A percentile compares a stretch with the other conserved stretches of the same genome.
Evolutionary conservation across 106 monocot species (phyloP).

Genomic region (Allium fistulosum): DNA sequence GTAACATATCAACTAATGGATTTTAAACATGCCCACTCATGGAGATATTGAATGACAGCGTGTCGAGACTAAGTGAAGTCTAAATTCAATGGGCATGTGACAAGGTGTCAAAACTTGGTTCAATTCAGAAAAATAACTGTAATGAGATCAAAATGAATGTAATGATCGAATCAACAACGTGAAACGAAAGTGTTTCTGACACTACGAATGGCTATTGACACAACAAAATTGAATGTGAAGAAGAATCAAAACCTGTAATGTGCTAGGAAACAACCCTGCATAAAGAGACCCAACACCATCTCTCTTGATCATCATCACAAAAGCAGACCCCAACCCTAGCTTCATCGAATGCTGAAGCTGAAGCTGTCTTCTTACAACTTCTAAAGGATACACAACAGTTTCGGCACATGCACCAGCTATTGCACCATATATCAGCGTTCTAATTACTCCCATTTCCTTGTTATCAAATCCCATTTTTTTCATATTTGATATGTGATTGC

Average conservation of each 20-base stretch:
- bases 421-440: slow-evolving; percentile 47
- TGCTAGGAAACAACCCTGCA: slow-evolving; percentile 47
- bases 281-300: slow-evolving; percentile 34
- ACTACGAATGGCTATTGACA: too few relatives aligned
- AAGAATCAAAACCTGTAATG: slow-evolving; percentile 28
- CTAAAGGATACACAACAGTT: slow-evolving; percentile 47
- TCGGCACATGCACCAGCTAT: slow-evolving; percentile 54
- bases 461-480: background rate
- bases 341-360: slow-evolving; percentile 32
- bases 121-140: too few relatives aligned
- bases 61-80: too few relatives aligned
- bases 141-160: too few relatives aligned
- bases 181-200: too few relatives aligned
- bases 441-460: slow-evolving; percentile 21
- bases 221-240: too few relatives aligned
- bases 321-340: slow-evolving; percentile 17
- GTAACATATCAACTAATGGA: too few relatives aligned
- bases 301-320: slow-evolving; percentile 15
- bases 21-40: too few relatives aligned
- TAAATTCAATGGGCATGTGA: too few relatives aligned
- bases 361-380: slow-evolving; percentile 51
- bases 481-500: slow-evolving; percentile 11
- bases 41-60: too few relatives aligned
- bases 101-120: too few relatives aligned
- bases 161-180: too few relatives aligned